Percentiles rank a stretch among this genome's conserved stretches.
phyloP scores from a whole-genome alignment of 2,329 filamentous ascomycete genomes.

The Colletotrichum karsti region DNA sequence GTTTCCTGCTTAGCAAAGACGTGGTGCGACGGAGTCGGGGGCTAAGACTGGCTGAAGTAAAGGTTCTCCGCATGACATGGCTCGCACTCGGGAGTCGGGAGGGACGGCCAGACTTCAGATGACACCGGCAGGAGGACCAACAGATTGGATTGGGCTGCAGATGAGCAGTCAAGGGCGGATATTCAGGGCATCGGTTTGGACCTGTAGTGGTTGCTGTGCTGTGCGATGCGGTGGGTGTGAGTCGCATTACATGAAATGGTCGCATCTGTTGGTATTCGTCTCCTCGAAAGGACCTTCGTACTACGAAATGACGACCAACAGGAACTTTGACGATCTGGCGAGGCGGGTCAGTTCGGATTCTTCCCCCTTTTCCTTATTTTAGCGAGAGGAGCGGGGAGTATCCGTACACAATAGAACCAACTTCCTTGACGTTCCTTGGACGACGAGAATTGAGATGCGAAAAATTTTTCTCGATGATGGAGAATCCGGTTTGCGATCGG shows the following conservation, averaged over 20 bases:
- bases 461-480: background rate
- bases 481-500: background rate
- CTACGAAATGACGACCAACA: background rate
- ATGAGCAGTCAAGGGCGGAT: background rate
- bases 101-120: slow-evolving; percentile 10
- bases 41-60: background rate
- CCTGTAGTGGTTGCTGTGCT: background rate
- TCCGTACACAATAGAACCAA: background rate
- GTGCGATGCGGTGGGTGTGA: background rate
- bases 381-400: background rate
- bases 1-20: background rate
- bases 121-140: slow-evolving; percentile 8
- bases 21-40: background rate
- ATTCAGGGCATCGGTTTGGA: background rate
- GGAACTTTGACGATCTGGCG: background rate
- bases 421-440: background rate
- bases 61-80: slow-evolving; percentile 13
- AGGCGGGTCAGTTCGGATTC: background rate
- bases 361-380: background rate
- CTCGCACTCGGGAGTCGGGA: slow-evolving; percentile 8
- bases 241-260: background rate
- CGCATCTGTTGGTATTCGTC: background rate
- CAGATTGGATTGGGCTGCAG: slow-evolving; percentile 20
- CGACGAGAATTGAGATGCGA: background rate
- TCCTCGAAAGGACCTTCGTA: background rate